phyloP scores from a whole-genome alignment of 2,329 filamentous ascomycete genomes.

The Akanthomyces dipterigenus region DNA sequence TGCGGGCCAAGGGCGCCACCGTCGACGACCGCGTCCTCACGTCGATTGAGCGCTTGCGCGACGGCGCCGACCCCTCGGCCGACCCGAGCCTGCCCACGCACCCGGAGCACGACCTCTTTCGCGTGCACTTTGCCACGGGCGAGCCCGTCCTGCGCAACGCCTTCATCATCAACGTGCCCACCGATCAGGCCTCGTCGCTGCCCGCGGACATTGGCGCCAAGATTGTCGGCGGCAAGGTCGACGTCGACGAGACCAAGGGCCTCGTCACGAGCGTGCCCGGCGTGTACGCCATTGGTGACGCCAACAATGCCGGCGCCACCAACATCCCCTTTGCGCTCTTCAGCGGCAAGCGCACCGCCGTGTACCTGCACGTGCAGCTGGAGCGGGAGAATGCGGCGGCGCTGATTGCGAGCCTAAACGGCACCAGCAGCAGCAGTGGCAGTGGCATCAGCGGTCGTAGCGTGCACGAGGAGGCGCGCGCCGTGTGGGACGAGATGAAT shows the following conservation, averaged over 20 bases:
- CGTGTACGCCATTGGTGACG: conserved; percentile 53
- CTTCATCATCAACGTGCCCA: conserved; percentile 43
- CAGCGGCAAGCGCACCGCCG: conserved; percentile 50
- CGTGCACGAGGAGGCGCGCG: conserved; percentile 28
- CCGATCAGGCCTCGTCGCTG: conserved; percentile 41
- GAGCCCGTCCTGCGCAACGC: conserved; percentile 38
- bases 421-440: not conserved
- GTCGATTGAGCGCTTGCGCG: conserved; percentile 38
- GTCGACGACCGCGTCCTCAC: conserved; percentile 51
- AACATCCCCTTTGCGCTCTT: conserved; percentile 57
- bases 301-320: conserved; percentile 52
- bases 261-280: conserved; percentile 45
- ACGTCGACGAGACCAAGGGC: conserved; percentile 32
- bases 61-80: conserved; percentile 28
- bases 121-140: conserved; percentile 44
- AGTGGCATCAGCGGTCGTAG: conserved; percentile 19
- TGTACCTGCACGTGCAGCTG: conserved; percentile 46
- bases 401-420: conserved; percentile 24
- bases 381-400: conserved; percentile 31
- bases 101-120: conserved; percentile 48
- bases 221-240: conserved; percentile 37
- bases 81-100: conserved; percentile 36
- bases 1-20: conserved; percentile 42
- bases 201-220: conserved; percentile 40
- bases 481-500: conserved; percentile 42